phyloP scores from a whole-genome alignment of 2,329 filamentous ascomycete genomes.

The Esteya vermicola region DNA sequence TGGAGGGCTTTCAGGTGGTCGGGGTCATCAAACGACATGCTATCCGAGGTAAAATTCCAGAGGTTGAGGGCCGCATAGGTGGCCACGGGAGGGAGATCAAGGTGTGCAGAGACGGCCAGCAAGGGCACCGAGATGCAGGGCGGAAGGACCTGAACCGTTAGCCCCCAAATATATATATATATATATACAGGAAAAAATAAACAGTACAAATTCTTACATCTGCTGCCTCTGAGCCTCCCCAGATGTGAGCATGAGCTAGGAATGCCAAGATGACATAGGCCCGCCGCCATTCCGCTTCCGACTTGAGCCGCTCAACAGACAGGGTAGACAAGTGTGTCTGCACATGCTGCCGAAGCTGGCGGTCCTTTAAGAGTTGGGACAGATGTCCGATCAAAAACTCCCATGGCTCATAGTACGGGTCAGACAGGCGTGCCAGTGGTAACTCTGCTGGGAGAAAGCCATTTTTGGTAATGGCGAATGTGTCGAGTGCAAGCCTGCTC shows the following conservation, averaged over 20 bases:
- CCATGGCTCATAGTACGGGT: slow-evolving; percentile 69
- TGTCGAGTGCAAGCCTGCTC: neutral
- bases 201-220: slow-evolving; percentile 36
- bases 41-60: slow-evolving; percentile 62
- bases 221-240: slow-evolving; percentile 63
- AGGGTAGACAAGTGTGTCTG: slow-evolving; percentile 56
- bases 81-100: slow-evolving; percentile 77
- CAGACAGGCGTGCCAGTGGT: slow-evolving; percentile 51
- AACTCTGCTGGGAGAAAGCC: slow-evolving; percentile 64
- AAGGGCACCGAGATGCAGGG: slow-evolving; percentile 66
- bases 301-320: slow-evolving; percentile 46
- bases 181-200: no score
- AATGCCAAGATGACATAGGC: slow-evolving; percentile 71
- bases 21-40: slow-evolving; percentile 37
- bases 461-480: slow-evolving; percentile 28
- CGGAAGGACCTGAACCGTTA: slow-evolving; percentile 49
- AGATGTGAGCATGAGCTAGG: slow-evolving; percentile 75
- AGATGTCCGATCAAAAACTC: slow-evolving; percentile 56
- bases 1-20: slow-evolving; percentile 57
- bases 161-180: neutral
- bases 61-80: slow-evolving; percentile 78
- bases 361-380: slow-evolving; percentile 49
- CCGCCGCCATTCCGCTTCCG: slow-evolving; percentile 62
- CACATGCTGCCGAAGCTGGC: slow-evolving; percentile 48
- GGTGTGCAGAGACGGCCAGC: slow-evolving; percentile 51